Evolutionary conservation across 306 rosid species (phyloP).

Genomic region (Hylodesmum podocarpum): DNA sequence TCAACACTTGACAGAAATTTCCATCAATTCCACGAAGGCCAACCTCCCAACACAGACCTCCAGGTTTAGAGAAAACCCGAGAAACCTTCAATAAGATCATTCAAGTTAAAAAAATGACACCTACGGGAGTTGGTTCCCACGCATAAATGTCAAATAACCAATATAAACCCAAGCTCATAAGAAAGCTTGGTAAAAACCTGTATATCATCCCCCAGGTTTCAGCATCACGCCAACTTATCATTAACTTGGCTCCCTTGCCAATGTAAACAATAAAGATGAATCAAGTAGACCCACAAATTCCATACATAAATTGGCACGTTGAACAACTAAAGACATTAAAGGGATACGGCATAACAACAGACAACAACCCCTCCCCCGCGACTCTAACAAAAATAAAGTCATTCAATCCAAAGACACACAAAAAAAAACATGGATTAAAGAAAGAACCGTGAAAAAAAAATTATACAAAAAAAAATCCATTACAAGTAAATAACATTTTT

Average conservation of each 20-base stretch:
- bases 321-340: neutral
- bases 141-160: conserved; percentile 41
- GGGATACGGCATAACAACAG: neutral
- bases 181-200: conserved; percentile 41
- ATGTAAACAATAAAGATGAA: neutral
- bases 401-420: neutral
- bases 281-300: neutral
- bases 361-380: neutral
- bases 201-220: neutral
- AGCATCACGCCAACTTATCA: conserved; percentile 20
- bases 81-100: conserved; percentile 83
- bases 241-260: conserved; percentile 1
- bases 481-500: neutral
- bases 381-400: neutral
- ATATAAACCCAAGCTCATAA: conserved; percentile 44
- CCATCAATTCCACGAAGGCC: conserved; percentile 72
- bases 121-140: conserved; percentile 46
- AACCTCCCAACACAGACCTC: conserved; percentile 76
- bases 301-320: neutral
- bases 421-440: neutral
- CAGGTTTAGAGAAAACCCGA: conserved; percentile 64
- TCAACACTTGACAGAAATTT: conserved; percentile 65
- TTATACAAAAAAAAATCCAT: neutral
- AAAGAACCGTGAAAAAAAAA: neutral
- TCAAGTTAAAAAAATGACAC: conserved; percentile 62